Conservation (phyloP, 371 early-diverging fungal species). For the Mortierella sp. region DNA sequence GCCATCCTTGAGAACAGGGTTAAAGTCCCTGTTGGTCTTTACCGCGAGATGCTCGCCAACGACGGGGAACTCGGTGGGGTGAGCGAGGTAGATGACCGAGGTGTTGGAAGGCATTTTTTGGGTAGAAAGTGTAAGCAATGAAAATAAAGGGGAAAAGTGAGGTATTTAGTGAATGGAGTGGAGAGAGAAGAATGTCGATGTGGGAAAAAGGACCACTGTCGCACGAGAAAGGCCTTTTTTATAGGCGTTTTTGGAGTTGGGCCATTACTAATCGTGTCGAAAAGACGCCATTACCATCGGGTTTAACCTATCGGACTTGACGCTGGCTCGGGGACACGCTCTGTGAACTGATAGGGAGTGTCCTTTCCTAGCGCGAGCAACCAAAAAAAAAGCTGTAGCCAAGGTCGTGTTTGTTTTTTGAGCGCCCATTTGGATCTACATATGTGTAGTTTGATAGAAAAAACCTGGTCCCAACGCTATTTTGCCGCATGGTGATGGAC, state of each 20-base stretch:
- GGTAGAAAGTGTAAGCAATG: background rate
- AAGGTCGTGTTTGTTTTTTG: too few species aligned
- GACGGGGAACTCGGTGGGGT: slow-evolving; percentile 60
- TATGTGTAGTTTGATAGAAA: too few species aligned
- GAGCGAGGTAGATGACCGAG: slow-evolving; percentile 58
- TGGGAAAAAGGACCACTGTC: background rate
- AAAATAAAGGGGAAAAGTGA: background rate
- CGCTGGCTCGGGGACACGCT: background rate
- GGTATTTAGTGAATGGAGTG: too few species aligned
- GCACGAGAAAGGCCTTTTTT: background rate
- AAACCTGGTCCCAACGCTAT: too few species aligned
- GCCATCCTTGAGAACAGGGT: slow-evolving; percentile 63
- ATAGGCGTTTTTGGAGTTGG: background rate
- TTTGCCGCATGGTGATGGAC: too few species aligned
- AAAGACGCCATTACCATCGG: background rate
- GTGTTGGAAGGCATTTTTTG: slow-evolving; percentile 41
- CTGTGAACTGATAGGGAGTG: too few species aligned
- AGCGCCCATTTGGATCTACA: too few species aligned
- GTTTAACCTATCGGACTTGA: background rate
- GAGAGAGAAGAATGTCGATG: background rate
- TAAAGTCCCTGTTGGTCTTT: slow-evolving; percentile 57
- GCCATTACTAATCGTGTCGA: background rate
- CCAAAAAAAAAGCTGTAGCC: too few species aligned
- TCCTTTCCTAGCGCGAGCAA: too few species aligned
- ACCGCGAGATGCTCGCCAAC: slow-evolving; percentile 65